Evolutionary conservation across 2,329 filamentous ascomycete genomes (phyloP).

Genomic region (Verruconis gallopava): DNA sequence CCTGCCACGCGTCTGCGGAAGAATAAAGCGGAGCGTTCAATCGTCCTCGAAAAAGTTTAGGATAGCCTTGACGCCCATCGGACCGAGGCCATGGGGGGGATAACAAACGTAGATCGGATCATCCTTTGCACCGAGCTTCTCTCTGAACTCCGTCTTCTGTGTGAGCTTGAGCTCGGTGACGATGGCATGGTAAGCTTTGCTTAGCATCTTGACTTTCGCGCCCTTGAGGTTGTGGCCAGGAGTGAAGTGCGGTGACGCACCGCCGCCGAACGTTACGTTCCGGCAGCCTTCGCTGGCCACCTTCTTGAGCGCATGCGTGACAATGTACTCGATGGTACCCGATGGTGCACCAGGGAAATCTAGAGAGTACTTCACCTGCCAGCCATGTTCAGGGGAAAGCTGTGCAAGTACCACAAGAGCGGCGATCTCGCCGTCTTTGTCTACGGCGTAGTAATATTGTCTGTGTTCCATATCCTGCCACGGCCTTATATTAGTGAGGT

Average conservation of each 20-base stretch:
- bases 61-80: constrained; percentile 71
- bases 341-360: constrained; percentile 82
- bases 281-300: constrained; percentile 46
- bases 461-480: constrained; percentile 78
- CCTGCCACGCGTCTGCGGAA: background rate
- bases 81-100: constrained; percentile 70
- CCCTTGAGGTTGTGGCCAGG: constrained; percentile 74
- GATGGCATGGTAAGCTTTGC: constrained; percentile 68
- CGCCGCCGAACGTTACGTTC: constrained; percentile 75
- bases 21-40: constrained; percentile 11
- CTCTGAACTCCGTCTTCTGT: constrained; percentile 77
- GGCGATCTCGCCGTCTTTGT: constrained; percentile 56
- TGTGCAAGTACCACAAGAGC: constrained; percentile 75
- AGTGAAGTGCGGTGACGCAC: constrained; percentile 59
- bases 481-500: constrained; percentile 77
- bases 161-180: constrained; percentile 71
- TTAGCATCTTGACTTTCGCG: constrained; percentile 66
- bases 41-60: constrained; percentile 81
- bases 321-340: constrained; percentile 74
- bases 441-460: constrained; percentile 72
- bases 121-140: constrained; percentile 76
- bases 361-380: constrained; percentile 93
- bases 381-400: constrained; percentile 67
- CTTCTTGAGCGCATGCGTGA: constrained; percentile 56
- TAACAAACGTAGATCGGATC: constrained; percentile 86